A percentile compares a stretch with the other conserved stretches of the same genome.
These are phyloP conservation scores for Lojkania enalia DNA, from an alignment of 2,329 filamentous ascomycete genomes.

Conservation along the genomic window DNA sequence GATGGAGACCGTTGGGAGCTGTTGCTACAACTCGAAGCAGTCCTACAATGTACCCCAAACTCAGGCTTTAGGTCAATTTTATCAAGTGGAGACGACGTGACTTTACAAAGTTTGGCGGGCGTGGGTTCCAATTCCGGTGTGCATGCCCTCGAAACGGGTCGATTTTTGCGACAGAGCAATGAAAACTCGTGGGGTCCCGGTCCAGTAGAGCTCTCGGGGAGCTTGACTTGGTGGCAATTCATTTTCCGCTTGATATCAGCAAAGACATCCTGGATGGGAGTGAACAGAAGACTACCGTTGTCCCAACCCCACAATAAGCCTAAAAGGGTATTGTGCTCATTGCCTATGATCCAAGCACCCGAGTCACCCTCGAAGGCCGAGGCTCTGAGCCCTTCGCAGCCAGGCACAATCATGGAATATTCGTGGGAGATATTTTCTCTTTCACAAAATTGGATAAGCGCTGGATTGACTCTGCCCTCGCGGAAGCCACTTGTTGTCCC, in stretches of 20 bases:
- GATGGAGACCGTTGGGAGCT: background rate
- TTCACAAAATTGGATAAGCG: background rate
- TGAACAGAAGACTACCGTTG: conserved; percentile 10
- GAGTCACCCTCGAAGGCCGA: conserved; percentile 14
- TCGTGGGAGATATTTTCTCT: conserved; percentile 5
- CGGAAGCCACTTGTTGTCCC: conserved; percentile 11
- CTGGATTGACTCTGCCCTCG: conserved; percentile 7
- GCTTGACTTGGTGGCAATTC: background rate
- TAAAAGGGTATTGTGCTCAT: conserved; percentile 10
- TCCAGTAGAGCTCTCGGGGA: too few species aligned
- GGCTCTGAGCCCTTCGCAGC: conserved; percentile 1
- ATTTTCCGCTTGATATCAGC: conserved; percentile 4
- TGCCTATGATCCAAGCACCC: conserved; percentile 14
- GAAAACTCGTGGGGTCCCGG: too few species aligned
- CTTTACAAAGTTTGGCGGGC: too few species aligned
- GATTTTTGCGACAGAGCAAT: too few species aligned
- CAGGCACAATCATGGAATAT: conserved; percentile 8
- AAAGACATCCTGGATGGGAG: conserved; percentile 14
- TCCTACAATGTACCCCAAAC: too few species aligned
- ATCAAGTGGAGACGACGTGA: too few species aligned
- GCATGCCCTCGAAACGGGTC: too few species aligned
- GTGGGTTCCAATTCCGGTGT: too few species aligned
- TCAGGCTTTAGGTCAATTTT: too few species aligned
- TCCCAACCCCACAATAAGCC: conserved; percentile 16
- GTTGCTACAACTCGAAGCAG: background rate